Conservation (phyloP, 225 moss, liverwort and hornwort genomes). For the Straminergon stramineum region DNA sequence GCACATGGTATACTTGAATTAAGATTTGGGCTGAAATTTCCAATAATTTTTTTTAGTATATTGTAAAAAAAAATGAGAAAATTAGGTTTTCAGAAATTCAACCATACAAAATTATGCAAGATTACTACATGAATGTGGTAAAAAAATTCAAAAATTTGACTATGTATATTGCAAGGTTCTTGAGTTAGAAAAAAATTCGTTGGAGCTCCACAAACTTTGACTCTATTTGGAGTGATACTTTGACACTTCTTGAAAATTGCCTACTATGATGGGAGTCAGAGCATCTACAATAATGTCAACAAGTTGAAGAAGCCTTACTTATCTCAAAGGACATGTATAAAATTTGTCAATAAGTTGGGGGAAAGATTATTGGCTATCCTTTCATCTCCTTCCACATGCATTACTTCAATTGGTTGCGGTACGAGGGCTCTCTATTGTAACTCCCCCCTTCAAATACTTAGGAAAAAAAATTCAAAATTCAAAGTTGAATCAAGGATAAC, state of each 20-base stretch:
- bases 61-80: too few species aligned
- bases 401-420: not conserved
- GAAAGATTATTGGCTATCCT: not conserved
- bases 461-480: not conserved
- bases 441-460: accelerated
- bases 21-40: not conserved
- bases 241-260: too few species aligned
- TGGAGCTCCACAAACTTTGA: accelerated
- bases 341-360: accelerated
- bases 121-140: not conserved
- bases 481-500: accelerated
- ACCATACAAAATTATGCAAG: not conserved
- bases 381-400: not conserved
- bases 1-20: too few species aligned
- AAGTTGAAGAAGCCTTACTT: too few species aligned
- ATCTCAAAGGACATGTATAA: not conserved
- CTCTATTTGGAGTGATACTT: not conserved
- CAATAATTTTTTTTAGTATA: not conserved
- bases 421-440: accelerated
- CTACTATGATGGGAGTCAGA: accelerated
- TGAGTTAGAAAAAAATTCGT: not conserved
- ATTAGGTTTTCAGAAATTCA: not conserved
- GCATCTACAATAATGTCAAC: not conserved
- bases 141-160: not conserved
- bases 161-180: not conserved